phyloP scores from a whole-genome alignment of 306 rosid genomes.

The Psophocarpus tetragonolobus region DNA sequence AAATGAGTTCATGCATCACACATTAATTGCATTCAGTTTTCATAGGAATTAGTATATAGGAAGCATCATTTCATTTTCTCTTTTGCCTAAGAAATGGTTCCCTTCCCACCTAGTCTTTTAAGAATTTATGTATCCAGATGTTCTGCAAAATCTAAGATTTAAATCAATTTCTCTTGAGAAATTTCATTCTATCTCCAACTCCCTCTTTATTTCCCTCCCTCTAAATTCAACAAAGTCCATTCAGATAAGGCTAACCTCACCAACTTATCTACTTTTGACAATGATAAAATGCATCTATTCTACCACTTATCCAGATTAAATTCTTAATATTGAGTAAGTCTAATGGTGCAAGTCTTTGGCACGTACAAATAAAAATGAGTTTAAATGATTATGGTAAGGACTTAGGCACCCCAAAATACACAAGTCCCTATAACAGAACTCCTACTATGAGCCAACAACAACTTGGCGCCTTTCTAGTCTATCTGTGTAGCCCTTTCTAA shows the following conservation, averaged over 20 bases:
- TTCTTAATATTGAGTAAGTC: neutral
- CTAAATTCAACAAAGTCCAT: constrained; percentile 2
- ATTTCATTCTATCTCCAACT: neutral
- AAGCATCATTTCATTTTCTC: neutral
- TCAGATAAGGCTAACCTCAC: neutral
- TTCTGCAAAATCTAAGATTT: neutral
- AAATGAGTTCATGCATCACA: neutral
- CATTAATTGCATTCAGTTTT: neutral
- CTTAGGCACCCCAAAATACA: no score
- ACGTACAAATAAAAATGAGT: no score
- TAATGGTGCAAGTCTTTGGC: no score
- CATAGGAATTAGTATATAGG: neutral
- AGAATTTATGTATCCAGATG: neutral
- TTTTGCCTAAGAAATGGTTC: neutral
- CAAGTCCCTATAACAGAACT: no score
- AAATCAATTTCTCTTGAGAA: neutral
- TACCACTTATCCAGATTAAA: constrained; percentile 26
- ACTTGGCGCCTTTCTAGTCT: no score
- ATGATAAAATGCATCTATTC: constrained; percentile 18
- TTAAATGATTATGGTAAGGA: no score
- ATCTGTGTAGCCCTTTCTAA: no score
- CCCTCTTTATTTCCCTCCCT: neutral
- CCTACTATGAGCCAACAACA: no score
- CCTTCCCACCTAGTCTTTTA: neutral
- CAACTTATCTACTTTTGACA: constrained; percentile 5